Evolutionary conservation across 2,329 filamentous ascomycete species (phyloP), one percentile per base, ranked within the genome.

Genomic region (Fusarium nelsonii): DNA sequence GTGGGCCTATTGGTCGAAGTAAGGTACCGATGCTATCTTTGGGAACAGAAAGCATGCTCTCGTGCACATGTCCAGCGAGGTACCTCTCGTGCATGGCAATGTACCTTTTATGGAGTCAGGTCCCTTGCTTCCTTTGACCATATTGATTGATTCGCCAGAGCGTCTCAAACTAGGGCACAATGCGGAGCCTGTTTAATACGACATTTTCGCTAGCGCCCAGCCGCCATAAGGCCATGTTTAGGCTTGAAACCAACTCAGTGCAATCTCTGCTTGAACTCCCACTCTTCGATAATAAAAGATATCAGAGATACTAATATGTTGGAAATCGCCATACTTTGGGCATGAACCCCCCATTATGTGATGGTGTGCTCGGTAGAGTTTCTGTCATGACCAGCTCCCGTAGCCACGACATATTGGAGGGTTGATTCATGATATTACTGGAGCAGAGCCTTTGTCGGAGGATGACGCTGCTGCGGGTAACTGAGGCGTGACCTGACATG

Each of bases 401-500:
- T 50, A 46, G 58, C 37, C 41, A 63, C 40, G 54, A 43, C 43
- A 44, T 67, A 40, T 63, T 73, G 72, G 72, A 73, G 72, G 69
- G 71, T 72, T 64, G 64, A 62, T 34, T 51, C 23, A 39, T 43
- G 58, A 71, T 40, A 23, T 46, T 61, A 74, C 68, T 74, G 72
- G 72, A 63, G 55, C 52, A 56, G 41, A 37, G n/a, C 36, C 57
- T 40, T 45, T 70, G 58, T 41, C 55, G 55, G 59, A 65, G 70
- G 58, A 70, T 72, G 72, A 62, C 68, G 63, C 55, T 73, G 41
- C 58, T 57, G 59, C 59, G 43, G 55, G 55, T 58, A 55, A 58
- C 48, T 54, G 45, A 63, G 73, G 71, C 71, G 71, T 74, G 73
- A 74, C 73, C 73, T 74, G 73, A 71, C 67, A 74, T 74, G 73